A percentile compares a stretch with the other conserved stretches of the same genome.
Evolutionary conservation across 169 alveolate species (phyloP).

Genomic region (Plasmodium fragile): DNA sequence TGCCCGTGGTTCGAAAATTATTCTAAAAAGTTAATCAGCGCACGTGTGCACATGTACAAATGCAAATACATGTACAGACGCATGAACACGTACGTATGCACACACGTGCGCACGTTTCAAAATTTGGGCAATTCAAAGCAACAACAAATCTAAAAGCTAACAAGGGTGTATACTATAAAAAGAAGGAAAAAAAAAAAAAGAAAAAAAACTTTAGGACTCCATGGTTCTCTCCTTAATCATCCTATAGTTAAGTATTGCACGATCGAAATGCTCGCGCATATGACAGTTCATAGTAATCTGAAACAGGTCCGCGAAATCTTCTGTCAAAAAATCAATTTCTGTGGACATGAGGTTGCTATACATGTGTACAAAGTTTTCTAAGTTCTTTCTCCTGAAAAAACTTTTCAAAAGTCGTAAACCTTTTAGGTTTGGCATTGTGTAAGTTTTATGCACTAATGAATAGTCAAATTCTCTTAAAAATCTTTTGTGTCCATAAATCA

Average conservation of each 20-base stretch:
- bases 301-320: slow-evolving; percentile 26
- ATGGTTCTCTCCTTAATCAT: slow-evolving; percentile 3
- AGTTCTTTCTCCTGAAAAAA: slow-evolving; percentile 46
- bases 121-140: not conserved
- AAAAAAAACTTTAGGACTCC: not conserved
- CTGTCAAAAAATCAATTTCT: slow-evolving; percentile 34
- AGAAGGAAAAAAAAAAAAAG: not conserved
- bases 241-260: slow-evolving; percentile 11
- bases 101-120: not conserved
- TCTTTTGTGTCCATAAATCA: slow-evolving; percentile 14
- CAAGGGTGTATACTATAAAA: not conserved
- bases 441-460: slow-evolving; percentile 20
- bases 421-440: slow-evolving; percentile 19
- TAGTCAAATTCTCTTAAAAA: slow-evolving; percentile 26
- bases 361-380: slow-evolving; percentile 45
- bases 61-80: not conserved
- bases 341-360: slow-evolving; percentile 17
- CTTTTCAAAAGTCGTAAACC: slow-evolving; percentile 54
- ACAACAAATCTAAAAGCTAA: slow-evolving; percentile 7
- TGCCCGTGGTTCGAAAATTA: not conserved
- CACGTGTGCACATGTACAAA: not conserved
- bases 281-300: slow-evolving; percentile 40
- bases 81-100: not conserved
- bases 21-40: not conserved
- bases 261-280: slow-evolving; percentile 3